Evolutionary conservation across 106 monocot species (phyloP).

Genomic region (Acorus calamus): DNA sequence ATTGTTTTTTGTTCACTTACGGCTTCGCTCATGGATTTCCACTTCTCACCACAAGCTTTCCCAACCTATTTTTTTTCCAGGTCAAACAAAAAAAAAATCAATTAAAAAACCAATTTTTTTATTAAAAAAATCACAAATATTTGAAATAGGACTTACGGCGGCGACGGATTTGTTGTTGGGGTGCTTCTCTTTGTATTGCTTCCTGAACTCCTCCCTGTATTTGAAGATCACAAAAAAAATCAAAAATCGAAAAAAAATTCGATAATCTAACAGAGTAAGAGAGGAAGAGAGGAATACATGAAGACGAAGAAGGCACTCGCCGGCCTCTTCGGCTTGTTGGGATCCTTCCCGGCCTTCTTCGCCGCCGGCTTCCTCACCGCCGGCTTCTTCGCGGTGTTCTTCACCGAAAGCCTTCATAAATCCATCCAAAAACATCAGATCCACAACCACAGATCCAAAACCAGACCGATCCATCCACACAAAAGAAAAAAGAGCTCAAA

Average conservation of each 20-base stretch:
- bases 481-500: neutral
- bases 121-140: too few species aligned
- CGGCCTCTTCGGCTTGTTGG: neutral
- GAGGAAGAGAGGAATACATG: neutral
- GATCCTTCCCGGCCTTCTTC: neutral
- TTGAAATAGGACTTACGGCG: neutral
- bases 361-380: neutral
- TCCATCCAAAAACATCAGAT: neutral
- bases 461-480: neutral
- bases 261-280: too few species aligned
- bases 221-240: neutral
- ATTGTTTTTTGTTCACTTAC: neutral
- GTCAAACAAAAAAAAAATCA: neutral
- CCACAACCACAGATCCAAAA: neutral
- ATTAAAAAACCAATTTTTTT: neutral
- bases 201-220: neutral
- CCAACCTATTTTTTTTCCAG: neutral
- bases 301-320: slow-evolving; percentile 1
- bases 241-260: neutral
- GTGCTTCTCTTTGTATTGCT: neutral
- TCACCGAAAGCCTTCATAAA: neutral
- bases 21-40: neutral
- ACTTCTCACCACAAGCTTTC: neutral
- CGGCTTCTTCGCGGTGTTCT: neutral
- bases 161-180: neutral